Base-by-base conservation (phyloP, 257 asterid genomes). In the Jacaranda copaia region DNA sequence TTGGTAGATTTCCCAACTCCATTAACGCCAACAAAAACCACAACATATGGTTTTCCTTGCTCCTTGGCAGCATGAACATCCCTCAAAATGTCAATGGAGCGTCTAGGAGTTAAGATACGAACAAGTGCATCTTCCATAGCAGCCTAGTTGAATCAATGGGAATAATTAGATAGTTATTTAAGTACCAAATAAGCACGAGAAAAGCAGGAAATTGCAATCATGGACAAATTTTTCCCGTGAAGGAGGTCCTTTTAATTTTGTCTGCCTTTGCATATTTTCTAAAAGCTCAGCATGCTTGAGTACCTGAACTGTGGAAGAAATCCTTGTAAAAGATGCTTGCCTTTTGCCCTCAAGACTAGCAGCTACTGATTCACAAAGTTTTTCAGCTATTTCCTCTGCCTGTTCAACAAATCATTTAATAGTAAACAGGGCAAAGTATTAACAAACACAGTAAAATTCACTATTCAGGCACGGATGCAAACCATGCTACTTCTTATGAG, bases 101-200 rank as follows among this genome's bases (percentile, higher is more conserved):
- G n/a, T n/a, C n/a, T n/a, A n/a, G n/a, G n/a, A n/a, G n/a, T n/a
- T n/a, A n/a, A n/a, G n/a, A n/a, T n/a, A n/a, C n/a, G n/a, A n/a
- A n/a, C n/a, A 83, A 95, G 98, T 81, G 99, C 98, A 86, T 95
- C 98, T 81, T 95, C 99, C 98, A 95, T 95, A 69, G 99, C 98
- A 77, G 89, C 88, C 98, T 95, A 82, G 78, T 75, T 77, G 39
- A 68, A 76, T 77, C 79, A 76, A 79, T 69, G 51, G 5, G 55
- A 74, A 14, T 38, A 43, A 75, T 71, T 60, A 68, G 36, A 79
- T 78, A 68, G 66, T 57, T 51, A 65, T 8, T 56, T 32, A 80
- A 62, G 57, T 45, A 69, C 6, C 42, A 48, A 5, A 48, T 15
- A 15, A 2, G 40, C 64, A 49, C 1, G 12, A n/a, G 19, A 49